Base-by-base conservation (phyloP, 2,329 filamentous ascomycete genomes). In the Boeremia lycopersici region DNA sequence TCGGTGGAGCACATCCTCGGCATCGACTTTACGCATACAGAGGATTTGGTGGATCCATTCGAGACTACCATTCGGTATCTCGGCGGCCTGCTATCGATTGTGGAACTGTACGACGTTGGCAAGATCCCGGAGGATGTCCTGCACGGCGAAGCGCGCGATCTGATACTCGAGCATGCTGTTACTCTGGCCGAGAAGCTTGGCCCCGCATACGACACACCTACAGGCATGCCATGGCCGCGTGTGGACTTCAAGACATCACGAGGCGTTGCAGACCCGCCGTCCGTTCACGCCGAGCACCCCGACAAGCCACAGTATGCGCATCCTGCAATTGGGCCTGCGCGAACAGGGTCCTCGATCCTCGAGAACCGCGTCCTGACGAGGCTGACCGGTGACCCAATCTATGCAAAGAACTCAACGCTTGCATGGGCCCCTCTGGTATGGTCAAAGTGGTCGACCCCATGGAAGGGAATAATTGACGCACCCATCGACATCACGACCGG, bases 351-450 rank as follows among this genome's bases (percentile, higher is more conserved):
- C 2, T 77, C 76, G 17, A 78, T 78, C 48, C 69, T 80, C 26
- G 78, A 80, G 60, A 77, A 78, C 49, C 72, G 74, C 12, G 72
- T 73, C 11, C 62, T 80, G 34, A 76, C 70, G 4, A 70, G 73
- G 33, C 57, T 79, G 51, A 79, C 76, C 13, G 74, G 74, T 17
- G 62, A 78, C 36, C 48, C 57, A 5, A 65, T 73, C n/a, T 80
- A 79, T 60, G 64, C 70, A 8, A 65, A 51, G 30, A 79, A 79
- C 54, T 74, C 78, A 3, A 79, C 77, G 4, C 64, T 66, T 41
- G 75, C 77, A 25, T 79, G 78, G 78, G 70, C 73, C 25, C 74
- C 75, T 26, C 65, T 80, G n/a, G 77, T 80, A 8, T 79, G 77
- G 76, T 74, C 70, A 30, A 74, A 74, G 49, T 77, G 74, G 68